A percentile compares a stretch with the other conserved stretches of the same genome.
Evolutionary conservation across 2,329 filamentous ascomycete genomes (phyloP).

Genomic region (Raffaelea ambrosiae): DNA sequence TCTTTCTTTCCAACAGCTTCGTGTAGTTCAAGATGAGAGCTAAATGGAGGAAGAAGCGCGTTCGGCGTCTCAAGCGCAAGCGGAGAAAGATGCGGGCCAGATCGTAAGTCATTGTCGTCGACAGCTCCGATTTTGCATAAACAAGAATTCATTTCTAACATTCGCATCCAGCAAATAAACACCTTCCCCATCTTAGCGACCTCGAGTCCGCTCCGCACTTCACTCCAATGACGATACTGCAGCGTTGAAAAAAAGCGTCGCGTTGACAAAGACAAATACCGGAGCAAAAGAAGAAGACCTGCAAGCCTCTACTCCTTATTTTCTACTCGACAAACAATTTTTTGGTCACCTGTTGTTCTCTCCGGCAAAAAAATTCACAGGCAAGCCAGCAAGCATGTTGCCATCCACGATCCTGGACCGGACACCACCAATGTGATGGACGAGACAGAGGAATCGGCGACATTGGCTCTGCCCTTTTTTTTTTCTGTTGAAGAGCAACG

Average conservation of each 20-base stretch:
- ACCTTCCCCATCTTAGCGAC: constrained; percentile 3
- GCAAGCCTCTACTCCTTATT: neutral
- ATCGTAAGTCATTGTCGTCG: constrained; percentile 57
- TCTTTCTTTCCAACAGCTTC: no score
- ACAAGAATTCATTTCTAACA: neutral
- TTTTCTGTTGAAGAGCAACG: neutral
- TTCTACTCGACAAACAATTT: neutral
- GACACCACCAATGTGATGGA: no score
- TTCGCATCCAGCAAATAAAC: constrained; percentile 7
- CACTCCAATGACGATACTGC: neutral
- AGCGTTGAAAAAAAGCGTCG: neutral
- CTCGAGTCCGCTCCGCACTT: constrained; percentile 5
- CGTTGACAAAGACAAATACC: neutral
- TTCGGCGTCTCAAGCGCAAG: constrained; percentile 98
- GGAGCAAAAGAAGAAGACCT: neutral
- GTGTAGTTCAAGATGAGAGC: constrained; percentile 68
- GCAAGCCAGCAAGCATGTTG: no score
- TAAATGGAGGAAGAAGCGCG: constrained; percentile 99
- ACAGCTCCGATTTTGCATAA: neutral
- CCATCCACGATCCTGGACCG: no score
- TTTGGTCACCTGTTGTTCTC: neutral
- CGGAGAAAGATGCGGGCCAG: constrained; percentile 99
- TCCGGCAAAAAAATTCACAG: neutral
- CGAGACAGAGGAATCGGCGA: no score
- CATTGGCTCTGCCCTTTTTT: no score